Conservation (phyloP, 2,329 filamentous ascomycete species). For the Paraphoma chrysanthemicola region DNA sequence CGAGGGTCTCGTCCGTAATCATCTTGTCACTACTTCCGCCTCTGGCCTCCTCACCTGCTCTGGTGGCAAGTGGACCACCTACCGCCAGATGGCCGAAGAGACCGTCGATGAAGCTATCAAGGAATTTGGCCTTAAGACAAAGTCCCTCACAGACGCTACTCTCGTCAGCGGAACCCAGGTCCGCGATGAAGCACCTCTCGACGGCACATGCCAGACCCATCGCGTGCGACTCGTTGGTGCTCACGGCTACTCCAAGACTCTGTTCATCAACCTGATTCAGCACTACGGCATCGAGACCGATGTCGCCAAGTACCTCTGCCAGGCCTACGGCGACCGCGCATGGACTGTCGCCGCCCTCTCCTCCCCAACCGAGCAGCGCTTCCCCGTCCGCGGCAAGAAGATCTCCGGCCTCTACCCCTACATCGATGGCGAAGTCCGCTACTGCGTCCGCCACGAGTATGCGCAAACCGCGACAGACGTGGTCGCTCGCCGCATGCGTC, state of each 20-base stretch:
- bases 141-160: constrained; percentile 65
- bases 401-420: constrained; percentile 86
- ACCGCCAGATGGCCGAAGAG: constrained; percentile 91
- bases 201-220: constrained; percentile 83
- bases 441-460: constrained; percentile 87
- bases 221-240: constrained; percentile 81
- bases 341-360: constrained; percentile 89
- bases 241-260: constrained; percentile 85
- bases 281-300: constrained; percentile 92
- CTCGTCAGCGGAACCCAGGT: constrained; percentile 75
- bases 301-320: constrained; percentile 85
- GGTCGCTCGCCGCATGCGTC: constrained; percentile 79
- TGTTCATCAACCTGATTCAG: constrained; percentile 95
- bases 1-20: constrained; percentile 85
- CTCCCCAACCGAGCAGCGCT: constrained; percentile 76
- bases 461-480: constrained; percentile 91
- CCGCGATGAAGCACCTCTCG: constrained; percentile 73
- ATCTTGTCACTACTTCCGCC: constrained; percentile 79
- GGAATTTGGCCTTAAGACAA: constrained; percentile 68
- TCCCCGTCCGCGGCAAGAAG: constrained; percentile 81
- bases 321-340: constrained; percentile 89
- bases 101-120: constrained; percentile 81
- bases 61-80: constrained; percentile 92
- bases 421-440: constrained; percentile 89
- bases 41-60: constrained; percentile 85